Conservation (phyloP, 2,329 filamentous ascomycete genomes). For the Onygenales sp. region DNA sequence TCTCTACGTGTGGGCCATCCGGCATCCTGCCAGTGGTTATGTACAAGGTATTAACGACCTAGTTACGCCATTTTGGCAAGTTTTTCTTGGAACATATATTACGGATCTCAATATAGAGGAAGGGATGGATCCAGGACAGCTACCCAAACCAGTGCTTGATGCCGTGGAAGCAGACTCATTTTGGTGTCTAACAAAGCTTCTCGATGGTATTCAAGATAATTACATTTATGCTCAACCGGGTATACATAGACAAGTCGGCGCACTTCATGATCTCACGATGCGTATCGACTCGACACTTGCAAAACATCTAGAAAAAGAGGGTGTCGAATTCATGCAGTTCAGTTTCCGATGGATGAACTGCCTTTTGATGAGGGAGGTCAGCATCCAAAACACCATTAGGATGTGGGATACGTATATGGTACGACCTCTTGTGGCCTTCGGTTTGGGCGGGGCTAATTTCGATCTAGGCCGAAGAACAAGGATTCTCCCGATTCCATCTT, state of each 20-base stretch:
- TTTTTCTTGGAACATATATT: constrained; percentile 89
- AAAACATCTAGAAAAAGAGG: constrained; percentile 80
- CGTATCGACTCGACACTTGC: constrained; percentile 77
- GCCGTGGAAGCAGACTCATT: constrained; percentile 97
- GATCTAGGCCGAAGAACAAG: constrained; percentile 84
- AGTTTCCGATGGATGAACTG: constrained; percentile 99
- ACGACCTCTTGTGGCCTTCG: constrained; percentile 24
- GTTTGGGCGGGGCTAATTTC: constrained; percentile 12
- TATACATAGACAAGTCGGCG: constrained; percentile 86
- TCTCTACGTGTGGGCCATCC: constrained; percentile 93
- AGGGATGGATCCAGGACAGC: constrained; percentile 92
- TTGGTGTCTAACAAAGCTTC: constrained; percentile 93
- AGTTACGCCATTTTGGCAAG: constrained; percentile 96
- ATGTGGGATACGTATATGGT: constrained; percentile 99
- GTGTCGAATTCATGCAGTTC: constrained; percentile 98
- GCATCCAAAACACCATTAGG: constrained; percentile 87
- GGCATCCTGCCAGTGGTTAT: constrained; percentile 93
- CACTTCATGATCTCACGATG: constrained; percentile 78
- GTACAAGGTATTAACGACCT: constrained; percentile 98
- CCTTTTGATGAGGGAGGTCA: constrained; percentile 93
- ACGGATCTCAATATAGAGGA: constrained; percentile 86
- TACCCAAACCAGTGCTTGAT: constrained; percentile 83
- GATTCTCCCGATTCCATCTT: constrained; percentile 95
- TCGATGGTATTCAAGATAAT: constrained; percentile 99
- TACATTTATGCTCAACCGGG: constrained; percentile 97